phyloP scores from a whole-genome alignment of 1,139 yeast species.

The Hemisphaericaspora xylanilytica region DNA sequence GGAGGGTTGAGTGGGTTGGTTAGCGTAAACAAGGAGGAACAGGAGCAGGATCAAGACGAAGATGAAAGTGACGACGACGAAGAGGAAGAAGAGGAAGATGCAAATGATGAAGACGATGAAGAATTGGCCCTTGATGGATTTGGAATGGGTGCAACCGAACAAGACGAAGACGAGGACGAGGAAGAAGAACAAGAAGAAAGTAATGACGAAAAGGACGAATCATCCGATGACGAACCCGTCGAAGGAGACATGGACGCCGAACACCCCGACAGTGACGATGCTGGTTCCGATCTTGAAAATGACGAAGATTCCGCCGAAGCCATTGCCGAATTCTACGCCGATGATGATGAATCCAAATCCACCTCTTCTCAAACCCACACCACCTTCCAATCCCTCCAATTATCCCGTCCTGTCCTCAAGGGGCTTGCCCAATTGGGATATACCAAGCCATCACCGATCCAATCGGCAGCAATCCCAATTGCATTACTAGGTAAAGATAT shows the following conservation, averaged over 20 bases:
- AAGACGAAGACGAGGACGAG: slow-evolving; percentile 23
- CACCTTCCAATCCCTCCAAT: slow-evolving; percentile 71
- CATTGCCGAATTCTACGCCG: slow-evolving; percentile 64
- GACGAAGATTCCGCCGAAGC: slow-evolving; percentile 69
- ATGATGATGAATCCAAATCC: slow-evolving; percentile 49
- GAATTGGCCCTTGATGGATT: slow-evolving; percentile 65
- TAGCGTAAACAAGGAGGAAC: slow-evolving; percentile 32
- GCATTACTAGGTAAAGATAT: slow-evolving; percentile 90
- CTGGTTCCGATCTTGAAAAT: slow-evolving; percentile 21
- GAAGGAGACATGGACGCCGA: slow-evolving; percentile 28
- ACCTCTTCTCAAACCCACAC: slow-evolving; percentile 46
- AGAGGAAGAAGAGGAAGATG: slow-evolving; percentile 23
- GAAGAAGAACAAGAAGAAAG: slow-evolving; percentile 27
- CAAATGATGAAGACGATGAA: slow-evolving; percentile 26
- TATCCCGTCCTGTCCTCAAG: slow-evolving; percentile 86
- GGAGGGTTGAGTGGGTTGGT: slow-evolving; percentile 67
- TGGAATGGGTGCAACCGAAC: slow-evolving; percentile 59
- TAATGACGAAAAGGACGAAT: slow-evolving; percentile 19
- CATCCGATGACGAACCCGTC: slow-evolving; percentile 25
- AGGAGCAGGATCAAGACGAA: slow-evolving; percentile 30
- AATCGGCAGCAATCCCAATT: slow-evolving; percentile 88
- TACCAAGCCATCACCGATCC: slow-evolving; percentile 87
- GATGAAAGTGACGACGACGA: slow-evolving; percentile 27
- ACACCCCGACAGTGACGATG: no score
- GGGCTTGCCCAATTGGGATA: slow-evolving; percentile 82